These are phyloP conservation scores for Dactylorhiza incarnata DNA, from an alignment of 106 monocot species.

Conservation along the genomic window DNA sequence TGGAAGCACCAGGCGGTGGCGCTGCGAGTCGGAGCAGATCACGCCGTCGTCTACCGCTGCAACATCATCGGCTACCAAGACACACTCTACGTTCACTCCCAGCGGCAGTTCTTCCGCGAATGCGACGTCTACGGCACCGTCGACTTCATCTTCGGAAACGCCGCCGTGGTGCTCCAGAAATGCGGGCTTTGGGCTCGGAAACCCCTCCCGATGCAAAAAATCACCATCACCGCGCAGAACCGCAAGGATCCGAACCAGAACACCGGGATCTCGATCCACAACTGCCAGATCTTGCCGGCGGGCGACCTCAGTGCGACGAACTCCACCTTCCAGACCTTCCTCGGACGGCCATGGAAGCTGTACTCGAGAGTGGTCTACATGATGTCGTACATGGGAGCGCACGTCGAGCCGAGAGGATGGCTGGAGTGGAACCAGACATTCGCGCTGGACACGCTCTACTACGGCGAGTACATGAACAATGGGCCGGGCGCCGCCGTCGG, in stretches of 20 bases:
- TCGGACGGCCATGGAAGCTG: slow-evolving; percentile 75
- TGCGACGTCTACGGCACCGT: slow-evolving; percentile 76
- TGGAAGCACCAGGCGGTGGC: slow-evolving; percentile 79
- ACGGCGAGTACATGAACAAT: slow-evolving; percentile 62
- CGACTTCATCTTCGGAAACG: slow-evolving; percentile 63
- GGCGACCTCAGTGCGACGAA: slow-evolving; percentile 39
- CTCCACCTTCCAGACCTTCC: slow-evolving; percentile 35
- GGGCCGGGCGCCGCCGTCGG: slow-evolving; percentile 47
- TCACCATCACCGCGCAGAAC: slow-evolving; percentile 76
- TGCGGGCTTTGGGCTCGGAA: slow-evolving; percentile 48
- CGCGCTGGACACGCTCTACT: slow-evolving; percentile 53
- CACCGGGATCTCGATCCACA: slow-evolving; percentile 97
- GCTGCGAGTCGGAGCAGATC: slow-evolving; percentile 68
- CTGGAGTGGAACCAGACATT: slow-evolving; percentile 42
- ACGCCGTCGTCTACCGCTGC: slow-evolving; percentile 66
- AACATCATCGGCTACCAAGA: slow-evolving; percentile 49
- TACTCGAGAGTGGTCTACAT: slow-evolving; percentile 53
- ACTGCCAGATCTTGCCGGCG: slow-evolving; percentile 38
- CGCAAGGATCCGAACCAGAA: slow-evolving; percentile 86
- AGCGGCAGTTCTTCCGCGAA: slow-evolving; percentile 44
- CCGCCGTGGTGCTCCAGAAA: slow-evolving; percentile 10
- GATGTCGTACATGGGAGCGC: slow-evolving; percentile 52
- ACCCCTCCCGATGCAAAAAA: slow-evolving; percentile 58
- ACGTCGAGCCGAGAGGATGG: slow-evolving; percentile 45
- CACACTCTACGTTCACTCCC: slow-evolving; percentile 53